phyloP scores from a whole-genome alignment of 345 rosid species.

The Kandelia obovata region DNA sequence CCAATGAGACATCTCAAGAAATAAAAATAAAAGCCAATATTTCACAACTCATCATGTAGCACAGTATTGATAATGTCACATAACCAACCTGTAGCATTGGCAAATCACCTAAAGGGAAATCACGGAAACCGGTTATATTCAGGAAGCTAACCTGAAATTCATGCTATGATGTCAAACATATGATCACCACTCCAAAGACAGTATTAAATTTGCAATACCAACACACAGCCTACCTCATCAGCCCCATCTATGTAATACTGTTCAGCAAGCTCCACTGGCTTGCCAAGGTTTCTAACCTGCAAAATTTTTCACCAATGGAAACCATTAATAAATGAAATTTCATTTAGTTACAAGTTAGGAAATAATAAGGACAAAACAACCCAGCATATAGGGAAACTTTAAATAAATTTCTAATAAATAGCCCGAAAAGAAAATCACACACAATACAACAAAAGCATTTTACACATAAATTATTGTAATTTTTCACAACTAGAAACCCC shows the following conservation, averaged over 20 bases:
- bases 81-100: conserved; percentile 88
- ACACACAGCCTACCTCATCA: conserved; percentile 66
- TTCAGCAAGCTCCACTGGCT: conserved; percentile 89
- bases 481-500: background rate
- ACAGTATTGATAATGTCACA: background rate
- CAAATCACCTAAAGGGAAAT: conserved; percentile 92
- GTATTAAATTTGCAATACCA: background rate
- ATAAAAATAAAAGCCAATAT: background rate
- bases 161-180: conserved; percentile 6
- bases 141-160: conserved; percentile 77
- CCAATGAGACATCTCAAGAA: background rate
- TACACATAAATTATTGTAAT: background rate
- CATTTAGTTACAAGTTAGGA: background rate
- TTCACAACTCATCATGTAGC: background rate
- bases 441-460: background rate
- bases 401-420: background rate
- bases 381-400: background rate
- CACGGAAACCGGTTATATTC: conserved; percentile 91
- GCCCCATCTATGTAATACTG: conserved; percentile 93
- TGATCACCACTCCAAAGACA: conserved; percentile 1
- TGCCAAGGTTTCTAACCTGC: conserved; percentile 97
- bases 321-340: background rate
- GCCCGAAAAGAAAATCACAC: background rate
- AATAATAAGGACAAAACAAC: background rate
- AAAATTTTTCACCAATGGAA: conserved; percentile 12